Percentiles rank a stretch among this genome's conserved stretches.
phyloP scores from a whole-genome alignment of 768 basidiomycete species.

The Hericium coralloides region DNA sequence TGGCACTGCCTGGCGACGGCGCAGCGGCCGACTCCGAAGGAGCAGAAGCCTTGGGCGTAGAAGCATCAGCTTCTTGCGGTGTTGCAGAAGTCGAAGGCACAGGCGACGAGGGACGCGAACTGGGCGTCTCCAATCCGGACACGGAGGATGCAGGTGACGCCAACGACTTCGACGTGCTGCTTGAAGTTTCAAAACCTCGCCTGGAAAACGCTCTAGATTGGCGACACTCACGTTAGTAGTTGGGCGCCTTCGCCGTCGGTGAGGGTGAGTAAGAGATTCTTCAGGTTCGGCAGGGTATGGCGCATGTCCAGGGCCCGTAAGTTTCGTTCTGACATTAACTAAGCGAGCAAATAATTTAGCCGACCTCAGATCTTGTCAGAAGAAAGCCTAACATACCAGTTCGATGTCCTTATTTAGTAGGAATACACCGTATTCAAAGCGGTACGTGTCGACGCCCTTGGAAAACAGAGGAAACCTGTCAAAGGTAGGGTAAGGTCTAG shows the following conservation, averaged over 20 bases:
- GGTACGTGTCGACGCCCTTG: slow-evolving; percentile 90
- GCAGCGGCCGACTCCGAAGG: slow-evolving; percentile 26
- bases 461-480: slow-evolving; percentile 90
- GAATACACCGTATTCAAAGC: slow-evolving; percentile 97
- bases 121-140: slow-evolving; percentile 3
- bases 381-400: slow-evolving; percentile 43
- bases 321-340: slow-evolving; percentile 91
- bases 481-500: neutral
- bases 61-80: neutral
- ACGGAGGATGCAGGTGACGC: neutral
- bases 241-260: slow-evolving; percentile 55
- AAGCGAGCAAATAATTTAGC: slow-evolving; percentile 3
- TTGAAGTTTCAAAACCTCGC: neutral
- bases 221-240: slow-evolving; percentile 30
- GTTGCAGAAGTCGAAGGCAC: neutral
- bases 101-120: neutral
- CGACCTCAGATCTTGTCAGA: neutral
- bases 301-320: slow-evolving; percentile 87
- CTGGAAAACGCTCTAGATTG: slow-evolving; percentile 4
- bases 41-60: slow-evolving; percentile 9
- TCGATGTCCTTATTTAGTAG: slow-evolving; percentile 97
- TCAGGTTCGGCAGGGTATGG: slow-evolving; percentile 94
- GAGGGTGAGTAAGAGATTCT: slow-evolving; percentile 83
- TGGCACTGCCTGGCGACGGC: slow-evolving; percentile 45
- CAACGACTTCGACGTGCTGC: neutral